Conservation (phyloP, 2,329 filamentous ascomycete genomes). For the Anisogramma anomala region DNA sequence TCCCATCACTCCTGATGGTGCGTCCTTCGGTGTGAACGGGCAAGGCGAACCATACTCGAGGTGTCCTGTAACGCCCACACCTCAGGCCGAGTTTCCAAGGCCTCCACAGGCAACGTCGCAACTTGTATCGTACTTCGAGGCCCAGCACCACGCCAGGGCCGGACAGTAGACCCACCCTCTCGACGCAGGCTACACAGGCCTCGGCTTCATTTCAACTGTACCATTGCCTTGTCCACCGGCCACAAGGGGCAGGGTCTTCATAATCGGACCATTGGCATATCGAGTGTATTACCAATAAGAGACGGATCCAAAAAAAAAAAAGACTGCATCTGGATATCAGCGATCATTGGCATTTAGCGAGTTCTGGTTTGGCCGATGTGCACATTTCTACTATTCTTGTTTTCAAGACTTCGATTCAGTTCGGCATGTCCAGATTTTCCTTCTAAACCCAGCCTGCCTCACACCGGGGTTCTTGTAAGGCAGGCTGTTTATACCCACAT, state of each 20-base stretch:
- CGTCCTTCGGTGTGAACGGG: slow-evolving; percentile 37
- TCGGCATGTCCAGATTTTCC: slow-evolving; percentile 14
- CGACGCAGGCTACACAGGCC: slow-evolving; percentile 10
- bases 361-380: slow-evolving; percentile 23
- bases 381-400: slow-evolving; percentile 19
- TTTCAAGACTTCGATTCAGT: slow-evolving; percentile 15
- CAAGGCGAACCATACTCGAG: slow-evolving; percentile 39
- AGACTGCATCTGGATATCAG: slow-evolving; percentile 20
- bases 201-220: slow-evolving; percentile 10
- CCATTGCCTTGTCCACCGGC: slow-evolving; percentile 7
- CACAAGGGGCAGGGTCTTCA: slow-evolving; percentile 10
- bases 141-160: slow-evolving; percentile 23
- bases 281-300: slow-evolving; percentile 13
- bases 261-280: slow-evolving; percentile 11
- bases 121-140: slow-evolving; percentile 33
- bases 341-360: slow-evolving; percentile 38
- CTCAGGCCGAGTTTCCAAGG: slow-evolving; percentile 27
- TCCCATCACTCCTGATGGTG: slow-evolving; percentile 70
- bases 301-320: slow-evolving; percentile 16
- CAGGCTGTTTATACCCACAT: slow-evolving; percentile 14
- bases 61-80: slow-evolving; percentile 53
- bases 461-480: slow-evolving; percentile 14
- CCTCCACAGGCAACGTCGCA: slow-evolving; percentile 34
- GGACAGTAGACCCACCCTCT: slow-evolving; percentile 10
- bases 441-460: slow-evolving; percentile 12